phyloP scores from a whole-genome alignment of 805 yeast species.

The Sugiyamaella boreocaroliniensis region DNA sequence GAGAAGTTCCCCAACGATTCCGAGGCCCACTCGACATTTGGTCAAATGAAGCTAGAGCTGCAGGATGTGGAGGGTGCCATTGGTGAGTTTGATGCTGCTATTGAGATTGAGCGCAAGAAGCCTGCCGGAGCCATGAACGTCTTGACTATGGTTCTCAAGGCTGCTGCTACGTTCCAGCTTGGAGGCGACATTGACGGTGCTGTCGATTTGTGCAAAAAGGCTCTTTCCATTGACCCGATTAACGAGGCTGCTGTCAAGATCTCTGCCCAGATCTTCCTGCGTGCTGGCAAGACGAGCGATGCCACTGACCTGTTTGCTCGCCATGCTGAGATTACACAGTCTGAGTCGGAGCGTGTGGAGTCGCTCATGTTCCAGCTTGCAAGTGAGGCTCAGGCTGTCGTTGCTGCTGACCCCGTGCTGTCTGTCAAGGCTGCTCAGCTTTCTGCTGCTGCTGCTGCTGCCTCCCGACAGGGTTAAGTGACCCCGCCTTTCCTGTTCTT shows the following conservation, averaged over 20 bases:
- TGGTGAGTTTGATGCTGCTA: slow-evolving; percentile 80
- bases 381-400: slow-evolving; percentile 76
- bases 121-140: slow-evolving; percentile 75
- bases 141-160: slow-evolving; percentile 83
- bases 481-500: too few species aligned
- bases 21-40: slow-evolving; percentile 90
- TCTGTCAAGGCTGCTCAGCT: slow-evolving; percentile 12
- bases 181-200: slow-evolving; percentile 49
- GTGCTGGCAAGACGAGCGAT: slow-evolving; percentile 71
- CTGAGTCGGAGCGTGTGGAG: slow-evolving; percentile 78
- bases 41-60: slow-evolving; percentile 83
- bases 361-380: slow-evolving; percentile 91
- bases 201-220: slow-evolving; percentile 59
- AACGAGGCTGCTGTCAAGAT: slow-evolving; percentile 84
- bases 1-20: slow-evolving; percentile 77
- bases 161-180: slow-evolving; percentile 45
- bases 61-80: slow-evolving; percentile 67
- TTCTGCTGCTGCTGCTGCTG: slow-evolving; percentile 22
- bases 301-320: slow-evolving; percentile 79
- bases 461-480: background rate
- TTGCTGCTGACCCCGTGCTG: slow-evolving; percentile 35
- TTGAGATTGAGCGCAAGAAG: slow-evolving; percentile 55
- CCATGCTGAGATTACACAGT: slow-evolving; percentile 75
- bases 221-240: slow-evolving; percentile 77
- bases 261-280: slow-evolving; percentile 86